Evolutionary conservation across 495 filamentous ascomycete genomes (phyloP), one percentile per base, ranked within the genome.

Genomic region (Penicillium egyptiacum): DNA sequence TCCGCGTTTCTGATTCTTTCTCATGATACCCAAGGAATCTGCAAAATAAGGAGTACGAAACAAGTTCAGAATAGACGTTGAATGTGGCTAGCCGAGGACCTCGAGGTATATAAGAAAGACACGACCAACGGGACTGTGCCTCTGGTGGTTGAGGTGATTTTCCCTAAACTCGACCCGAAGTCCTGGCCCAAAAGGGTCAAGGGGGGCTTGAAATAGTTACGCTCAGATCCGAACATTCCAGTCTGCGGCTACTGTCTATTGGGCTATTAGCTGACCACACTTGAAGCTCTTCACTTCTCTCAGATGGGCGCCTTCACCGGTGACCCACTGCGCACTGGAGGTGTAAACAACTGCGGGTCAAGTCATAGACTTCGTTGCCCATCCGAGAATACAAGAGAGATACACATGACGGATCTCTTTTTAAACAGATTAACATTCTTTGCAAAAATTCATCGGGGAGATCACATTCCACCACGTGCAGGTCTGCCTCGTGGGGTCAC

Each of bases 401-500:
- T 3, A 28, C 26, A 28, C 7, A 7, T 28, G 26, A 28, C 2
- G 7, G 33, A n/a, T 37, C 35, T 9, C 14, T 14, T 14, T 20
- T 17, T 19, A 14, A 8, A 55, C 37, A 14, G 17, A 30, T 45
- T 59, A 17, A n/a, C 5, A 26, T 16, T 46, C 23, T 14, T 46
- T 45, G 23, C 26, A 53, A 43, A 17, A 28, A 53, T 17, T 17
- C 35, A 17, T 45, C 22, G 48, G 50, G 30, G 12, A 45, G 47
- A 35, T 37, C 31, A 50, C 47, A 50, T 50, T 53, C 39, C 30
- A 46, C 53, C 41, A 47, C 53, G 41, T 45, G 50, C 5, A 30
- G 28, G 12, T 33, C 20, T 50, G 40, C 31, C 53, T 33, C 53
- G 53, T 55, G 53, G 53, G 42, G 53, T 55, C 53, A 55, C 53